Base-by-base conservation (phyloP, 2,329 filamentous ascomycete species). In the Alternaria dauci region DNA sequence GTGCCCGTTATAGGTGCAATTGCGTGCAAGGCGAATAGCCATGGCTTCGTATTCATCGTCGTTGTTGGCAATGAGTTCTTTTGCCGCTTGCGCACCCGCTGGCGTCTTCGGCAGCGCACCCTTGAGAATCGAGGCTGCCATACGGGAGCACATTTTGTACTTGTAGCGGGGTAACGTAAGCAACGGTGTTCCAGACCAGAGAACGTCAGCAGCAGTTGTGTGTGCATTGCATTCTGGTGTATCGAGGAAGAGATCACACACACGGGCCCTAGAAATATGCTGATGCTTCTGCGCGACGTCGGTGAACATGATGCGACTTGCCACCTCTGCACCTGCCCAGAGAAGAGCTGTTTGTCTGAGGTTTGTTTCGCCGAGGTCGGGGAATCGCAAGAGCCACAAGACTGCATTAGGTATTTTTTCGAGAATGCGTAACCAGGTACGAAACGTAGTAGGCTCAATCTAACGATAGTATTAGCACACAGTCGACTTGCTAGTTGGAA, bases 131-230 rank as follows among this genome's bases (percentile, higher is more conserved):
- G 93, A 97, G 7, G 95, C 94, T 7, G 94, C 95, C 91, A 99
- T 99, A 55, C 95, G 91, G 43, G 93, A 96, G 79, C 95, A 99
- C 95, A 99, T 99, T 80, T 99, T 99, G 81, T 97, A 97, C 52
- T 91, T 87, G 78, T 98, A 97, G 36, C 95, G 88, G 11, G 95
- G 94, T 30, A 95, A 84, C 0, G 95, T 99, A 28, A 99, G 84
- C 23, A 99, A 82, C 5, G 95, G 95, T 0, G 95, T 98, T 69
- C 94, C 96, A 53, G 92, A 96, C 95, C 95, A 99, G 7, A 99
- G 84, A 1, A 98, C 91, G 73, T 99, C 95, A 12, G 95, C 96
- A 2, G 95, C 95, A 1, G 95, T 99, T 1, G 95, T 99, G 78
- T 99, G 95, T 1, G 94, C 95, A 74, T 99, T 99, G 80, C 95